Evolutionary conservation across 495 filamentous ascomycete species (phyloP), one percentile per base, ranked within the genome.

Genomic region (Apodospora peruviana): DNA sequence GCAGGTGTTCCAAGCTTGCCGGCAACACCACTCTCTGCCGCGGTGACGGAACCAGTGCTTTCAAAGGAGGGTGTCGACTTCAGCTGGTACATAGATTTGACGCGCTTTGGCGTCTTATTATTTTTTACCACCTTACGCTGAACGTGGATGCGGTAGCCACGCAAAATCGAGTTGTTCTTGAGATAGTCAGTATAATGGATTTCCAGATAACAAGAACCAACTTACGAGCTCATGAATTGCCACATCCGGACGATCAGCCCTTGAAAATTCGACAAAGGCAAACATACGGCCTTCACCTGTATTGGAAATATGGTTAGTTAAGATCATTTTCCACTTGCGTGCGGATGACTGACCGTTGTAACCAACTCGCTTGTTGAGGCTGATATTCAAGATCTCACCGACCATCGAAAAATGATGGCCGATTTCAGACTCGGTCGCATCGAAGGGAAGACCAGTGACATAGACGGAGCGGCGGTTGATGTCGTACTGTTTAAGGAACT

Each of bases 211-310:
- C 16, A 46, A 17, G 14, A 27, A 35, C 18, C 22, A 32, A 56
- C 59, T 57, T 19, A 58, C 47, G 9, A 57, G 45, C 7, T 20
- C 9, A 7, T 52, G 39, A 20, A 80, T 65, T 1, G 77, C 77
- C 8, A 43, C 11, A 29, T 63, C 52, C 4, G 71, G 75, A 21
- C 60, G 47, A 9, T 68, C 62, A 2, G 59, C 50, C 12, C 55
- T 51, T 10, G 51, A 36, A 46, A 72, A 82, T 56, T 78, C 71
- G 27, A 83, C 63, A 45, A 83, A 83, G 5, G 71, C 79, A 52
- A 81, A 83, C n/a, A 51, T 55, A 5, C 62, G 65, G 40, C 34
- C 29, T 24, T 43, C 23, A 5, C 37, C 34, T 48, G 21, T 36
- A 40, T 34, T 22, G 37, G 5, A n/a, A 24, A 3, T 39, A 29